Percentiles rank a stretch among this genome's conserved stretches.
phyloP scores from a whole-genome alignment of 208 protist species.

The Zelonia costaricensis region DNA sequence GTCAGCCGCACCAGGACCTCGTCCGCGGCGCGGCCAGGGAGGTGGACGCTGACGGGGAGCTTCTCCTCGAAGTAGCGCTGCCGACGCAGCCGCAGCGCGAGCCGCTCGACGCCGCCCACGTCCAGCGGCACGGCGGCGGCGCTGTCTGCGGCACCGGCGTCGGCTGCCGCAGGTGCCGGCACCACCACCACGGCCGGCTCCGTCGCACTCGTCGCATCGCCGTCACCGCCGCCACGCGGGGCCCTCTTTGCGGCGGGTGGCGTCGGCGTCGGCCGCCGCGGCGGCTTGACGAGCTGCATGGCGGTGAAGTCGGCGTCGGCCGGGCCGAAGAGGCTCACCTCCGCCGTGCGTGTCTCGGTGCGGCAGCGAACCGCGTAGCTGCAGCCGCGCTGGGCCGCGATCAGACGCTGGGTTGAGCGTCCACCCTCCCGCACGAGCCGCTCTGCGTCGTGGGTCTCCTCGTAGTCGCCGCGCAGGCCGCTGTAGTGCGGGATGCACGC shows the following conservation, averaged over 20 bases:
- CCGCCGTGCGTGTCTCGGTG: conserved; percentile 75
- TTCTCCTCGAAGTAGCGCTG: conserved; percentile 31
- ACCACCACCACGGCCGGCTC: conserved; percentile 9
- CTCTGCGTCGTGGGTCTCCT: conserved; percentile 29
- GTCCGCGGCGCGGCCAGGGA: conserved; percentile 28
- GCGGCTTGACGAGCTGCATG: conserved; percentile 28
- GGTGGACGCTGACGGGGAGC: conserved; percentile 28
- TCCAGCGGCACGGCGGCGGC: neutral
- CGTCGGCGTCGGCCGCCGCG: neutral
- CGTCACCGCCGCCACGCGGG: neutral
- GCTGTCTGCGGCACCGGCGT: neutral
- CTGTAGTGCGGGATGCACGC: conserved; percentile 48
- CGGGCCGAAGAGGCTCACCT: conserved; percentile 63
- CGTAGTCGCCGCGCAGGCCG: conserved; percentile 35
- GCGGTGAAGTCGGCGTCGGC: conserved; percentile 49
- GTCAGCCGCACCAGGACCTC: conserved; percentile 21
- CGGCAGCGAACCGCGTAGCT: conserved; percentile 62
- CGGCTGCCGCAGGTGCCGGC: neutral
- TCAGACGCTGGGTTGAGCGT: neutral
- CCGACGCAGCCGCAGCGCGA: conserved; percentile 25
- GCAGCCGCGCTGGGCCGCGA: conserved; percentile 24
- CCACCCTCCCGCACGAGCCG: conserved; percentile 8
- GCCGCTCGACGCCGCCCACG: conserved; percentile 14
- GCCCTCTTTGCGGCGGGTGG: too few species aligned
- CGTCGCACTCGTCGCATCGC: neutral